These are phyloP conservation scores for Gracilaria gracilis DNA, from an alignment of 23 red algal genomes.

Conservation along the genomic window DNA sequence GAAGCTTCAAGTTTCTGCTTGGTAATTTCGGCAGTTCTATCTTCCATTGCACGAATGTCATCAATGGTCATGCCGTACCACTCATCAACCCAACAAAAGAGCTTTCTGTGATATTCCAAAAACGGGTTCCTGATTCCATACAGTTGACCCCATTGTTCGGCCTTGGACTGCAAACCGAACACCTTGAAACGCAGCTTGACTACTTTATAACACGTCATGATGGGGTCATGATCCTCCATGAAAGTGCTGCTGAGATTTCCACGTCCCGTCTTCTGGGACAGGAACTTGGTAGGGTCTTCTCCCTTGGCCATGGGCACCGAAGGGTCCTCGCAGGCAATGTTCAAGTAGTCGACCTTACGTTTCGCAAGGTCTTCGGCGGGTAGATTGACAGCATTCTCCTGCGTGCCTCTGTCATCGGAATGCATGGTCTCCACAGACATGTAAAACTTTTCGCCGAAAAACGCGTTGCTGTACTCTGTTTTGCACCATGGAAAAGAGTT, in stretches of 20 bases:
- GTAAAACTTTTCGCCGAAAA: conserved; percentile 85
- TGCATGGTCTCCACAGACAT: conserved; percentile 87
- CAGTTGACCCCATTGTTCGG: conserved; percentile 87
- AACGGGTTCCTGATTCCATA: conserved; percentile 86
- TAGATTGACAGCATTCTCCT: conserved; percentile 80
- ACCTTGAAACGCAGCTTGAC: conserved; percentile 85
- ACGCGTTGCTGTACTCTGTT: conserved; percentile 87
- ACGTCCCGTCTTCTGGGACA: conserved; percentile 73
- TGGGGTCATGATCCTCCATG: conserved; percentile 72
- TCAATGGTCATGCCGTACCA: conserved; percentile 85
- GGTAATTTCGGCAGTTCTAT: conserved; percentile 73
- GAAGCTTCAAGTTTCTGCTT: conserved; percentile 54
- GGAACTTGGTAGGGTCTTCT: conserved; percentile 82
- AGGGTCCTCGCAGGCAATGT: conserved; percentile 84
- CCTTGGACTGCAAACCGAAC: conserved; percentile 84
- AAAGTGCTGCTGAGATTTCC: conserved; percentile 74
- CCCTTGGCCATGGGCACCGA: conserved; percentile 58
- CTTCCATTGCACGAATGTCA: conserved; percentile 89
- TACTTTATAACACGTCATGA: conserved; percentile 88
- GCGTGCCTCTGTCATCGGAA: conserved; percentile 77
- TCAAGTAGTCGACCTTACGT: conserved; percentile 96
- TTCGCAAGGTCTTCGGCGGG: conserved; percentile 68
- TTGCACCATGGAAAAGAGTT: conserved; percentile 87
- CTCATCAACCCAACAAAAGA: conserved; percentile 95
- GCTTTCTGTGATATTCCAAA: conserved; percentile 78